phyloP scores from a whole-genome alignment of 345 rosid genomes.

The Durio zibethinus region DNA sequence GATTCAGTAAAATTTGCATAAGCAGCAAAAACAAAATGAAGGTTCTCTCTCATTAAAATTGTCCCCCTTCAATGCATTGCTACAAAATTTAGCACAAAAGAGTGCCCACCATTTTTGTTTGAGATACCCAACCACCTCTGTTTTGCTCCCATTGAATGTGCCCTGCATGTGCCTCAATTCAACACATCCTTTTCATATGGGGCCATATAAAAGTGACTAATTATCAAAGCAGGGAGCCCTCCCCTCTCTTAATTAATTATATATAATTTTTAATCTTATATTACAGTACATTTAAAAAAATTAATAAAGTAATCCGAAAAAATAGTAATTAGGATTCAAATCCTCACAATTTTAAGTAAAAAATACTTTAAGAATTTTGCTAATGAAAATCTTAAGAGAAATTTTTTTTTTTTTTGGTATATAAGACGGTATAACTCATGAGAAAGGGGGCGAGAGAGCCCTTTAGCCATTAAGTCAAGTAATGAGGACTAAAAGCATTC shows the following conservation, averaged over 20 bases:
- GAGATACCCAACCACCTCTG: background rate
- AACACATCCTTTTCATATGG: background rate
- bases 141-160: conserved; percentile 8
- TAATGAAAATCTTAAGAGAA: too few species aligned
- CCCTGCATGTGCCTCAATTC: conserved; percentile 10
- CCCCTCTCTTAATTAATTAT: background rate
- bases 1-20: background rate
- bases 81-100: background rate
- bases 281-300: background rate
- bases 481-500: too few species aligned
- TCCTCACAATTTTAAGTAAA: too few species aligned
- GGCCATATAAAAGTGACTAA: background rate
- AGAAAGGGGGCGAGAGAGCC: too few species aligned
- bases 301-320: background rate
- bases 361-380: too few species aligned
- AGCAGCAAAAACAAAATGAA: background rate
- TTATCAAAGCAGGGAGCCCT: background rate
- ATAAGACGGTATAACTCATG: too few species aligned
- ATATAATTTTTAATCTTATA: background rate
- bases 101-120: conserved; percentile 6
- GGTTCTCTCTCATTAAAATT: background rate
- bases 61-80: background rate
- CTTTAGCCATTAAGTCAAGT: too few species aligned
- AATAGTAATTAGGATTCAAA: too few species aligned
- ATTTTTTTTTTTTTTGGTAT: too few species aligned